Conservation (phyloP, 352 stramenopile genomes). For the Plasmopara halstedii region DNA sequence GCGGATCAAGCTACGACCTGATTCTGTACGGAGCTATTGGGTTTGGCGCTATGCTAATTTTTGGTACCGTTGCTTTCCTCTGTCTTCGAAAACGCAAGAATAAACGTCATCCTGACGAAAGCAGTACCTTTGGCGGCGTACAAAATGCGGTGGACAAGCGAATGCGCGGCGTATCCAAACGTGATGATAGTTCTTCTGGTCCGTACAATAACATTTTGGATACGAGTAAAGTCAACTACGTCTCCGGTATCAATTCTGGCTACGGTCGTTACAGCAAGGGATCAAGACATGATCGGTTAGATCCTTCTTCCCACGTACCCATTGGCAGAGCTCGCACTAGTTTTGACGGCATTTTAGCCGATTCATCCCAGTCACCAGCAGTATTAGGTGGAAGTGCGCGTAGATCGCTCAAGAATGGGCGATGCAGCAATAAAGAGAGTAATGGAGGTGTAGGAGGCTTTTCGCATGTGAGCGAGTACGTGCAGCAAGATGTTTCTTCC, state of each 20-base stretch:
- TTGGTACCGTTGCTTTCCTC: constrained; percentile 42
- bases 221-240: constrained; percentile 39
- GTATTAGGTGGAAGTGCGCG: constrained; percentile 25
- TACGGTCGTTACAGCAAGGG: constrained; percentile 27
- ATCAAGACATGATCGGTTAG: constrained; percentile 25
- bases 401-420: constrained; percentile 24
- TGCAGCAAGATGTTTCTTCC: constrained; percentile 42
- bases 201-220: constrained; percentile 51
- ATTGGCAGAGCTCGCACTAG: constrained; percentile 35
- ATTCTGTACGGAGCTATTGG: constrained; percentile 50
- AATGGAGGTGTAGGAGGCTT: constrained; percentile 29
- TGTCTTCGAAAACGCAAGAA: constrained; percentile 42
- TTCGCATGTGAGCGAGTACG: constrained; percentile 38
- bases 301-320: constrained; percentile 29
- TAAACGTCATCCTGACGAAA: constrained; percentile 14
- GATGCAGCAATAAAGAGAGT: constrained; percentile 2
- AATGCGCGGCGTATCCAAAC: constrained; percentile 32
- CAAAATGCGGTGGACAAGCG: constrained; percentile 30
- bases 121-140: constrained; percentile 15
- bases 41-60: constrained; percentile 37
- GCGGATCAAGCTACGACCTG: constrained; percentile 18
- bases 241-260: constrained; percentile 5
- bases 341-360: constrained; percentile 54
- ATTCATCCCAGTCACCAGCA: constrained; percentile 34
- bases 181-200: constrained; percentile 27